Evolutionary conservation across 345 rosid species (phyloP), one percentile per base, ranked within the genome.

Genomic region (Carallia brachiata): DNA sequence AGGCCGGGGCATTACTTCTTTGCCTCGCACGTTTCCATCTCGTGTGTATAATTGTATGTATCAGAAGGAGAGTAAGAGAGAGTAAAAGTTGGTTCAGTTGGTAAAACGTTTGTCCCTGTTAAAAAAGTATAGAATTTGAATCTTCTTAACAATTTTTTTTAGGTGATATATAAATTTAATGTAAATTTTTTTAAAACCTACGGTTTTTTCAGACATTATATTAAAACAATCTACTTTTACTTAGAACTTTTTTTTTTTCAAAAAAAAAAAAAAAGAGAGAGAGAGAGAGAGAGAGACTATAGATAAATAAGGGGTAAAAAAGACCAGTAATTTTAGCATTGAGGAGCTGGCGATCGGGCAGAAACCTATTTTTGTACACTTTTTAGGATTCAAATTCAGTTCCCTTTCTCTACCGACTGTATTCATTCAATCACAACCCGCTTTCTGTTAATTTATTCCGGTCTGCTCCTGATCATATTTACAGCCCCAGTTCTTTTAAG

Each of bases 21-120:
- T 69, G 73, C 73, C 79, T 59, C 66, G 37, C 74, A 75, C 77
- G 70, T 72, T 72, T 80, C 76, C 73, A 55, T 67, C 68, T 52
- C 63, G n/a, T n/a, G n/a, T n/a, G n/a, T n/a, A n/a, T n/a, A n/a
- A n/a, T n/a, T n/a, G n/a, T n/a, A n/a, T n/a, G n/a, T n/a, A n/a
- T n/a, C n/a, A 36, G 40, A 53, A 36, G 70, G 40, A 57, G n/a
- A n/a, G n/a, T n/a, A n/a, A n/a, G n/a, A n/a, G n/a, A n/a, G n/a
- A n/a, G n/a, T n/a, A n/a, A n/a, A n/a, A n/a, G n/a, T n/a, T n/a
- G n/a, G n/a, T n/a, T n/a, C n/a, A n/a, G n/a, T n/a, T n/a, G n/a
- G n/a, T n/a, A n/a, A n/a, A n/a, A n/a, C n/a, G n/a, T n/a, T n/a
- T n/a, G n/a, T n/a, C n/a, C n/a, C n/a, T n/a, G n/a, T n/a, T n/a